Evolutionary conservation across 345 rosid species (phyloP).

Genomic region (Bruguiera sexangula): DNA sequence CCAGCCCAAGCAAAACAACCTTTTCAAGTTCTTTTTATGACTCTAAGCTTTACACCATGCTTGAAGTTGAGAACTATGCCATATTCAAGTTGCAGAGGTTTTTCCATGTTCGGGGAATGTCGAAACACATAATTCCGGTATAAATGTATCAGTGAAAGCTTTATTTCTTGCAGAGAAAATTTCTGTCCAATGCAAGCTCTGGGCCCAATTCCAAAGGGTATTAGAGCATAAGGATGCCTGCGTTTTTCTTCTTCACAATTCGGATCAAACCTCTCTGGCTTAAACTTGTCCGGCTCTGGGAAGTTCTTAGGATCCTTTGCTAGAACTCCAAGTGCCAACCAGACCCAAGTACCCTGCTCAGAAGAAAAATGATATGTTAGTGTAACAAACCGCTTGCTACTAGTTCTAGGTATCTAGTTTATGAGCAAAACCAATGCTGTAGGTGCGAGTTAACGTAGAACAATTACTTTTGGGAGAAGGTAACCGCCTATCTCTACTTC

Average conservation of each 20-base stretch:
- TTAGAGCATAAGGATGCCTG: slow-evolving; percentile 81
- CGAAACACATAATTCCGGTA: slow-evolving; percentile 60
- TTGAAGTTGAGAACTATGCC: slow-evolving; percentile 86
- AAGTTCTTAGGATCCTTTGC: slow-evolving; percentile 89
- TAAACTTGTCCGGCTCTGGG: slow-evolving; percentile 79
- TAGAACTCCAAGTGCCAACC: slow-evolving; percentile 84
- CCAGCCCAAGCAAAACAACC: not conserved
- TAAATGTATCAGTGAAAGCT: slow-evolving; percentile 66
- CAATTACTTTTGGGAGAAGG: slow-evolving; percentile 71
- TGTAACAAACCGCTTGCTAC: too few species aligned
- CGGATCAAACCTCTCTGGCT: slow-evolving; percentile 80
- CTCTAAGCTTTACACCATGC: slow-evolving; percentile 73
- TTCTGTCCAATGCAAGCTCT: slow-evolving; percentile 84
- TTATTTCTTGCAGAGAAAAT: slow-evolving; percentile 73
- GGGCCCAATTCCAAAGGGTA: slow-evolving; percentile 93
- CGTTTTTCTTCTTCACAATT: slow-evolving; percentile 69
- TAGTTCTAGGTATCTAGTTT: too few species aligned
- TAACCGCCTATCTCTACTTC: slow-evolving; percentile 82
- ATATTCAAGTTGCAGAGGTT: slow-evolving; percentile 66
- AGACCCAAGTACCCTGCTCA: slow-evolving; percentile 85
- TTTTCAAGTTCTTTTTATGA: slow-evolving; percentile 43
- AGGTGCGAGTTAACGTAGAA: not conserved
- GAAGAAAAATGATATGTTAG: not conserved
- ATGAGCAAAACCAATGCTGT: too few species aligned
- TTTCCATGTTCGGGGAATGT: slow-evolving; percentile 79